phyloP scores from a whole-genome alignment of 2,329 filamentous ascomycete species.

The Trichophyton schoenleinii region DNA sequence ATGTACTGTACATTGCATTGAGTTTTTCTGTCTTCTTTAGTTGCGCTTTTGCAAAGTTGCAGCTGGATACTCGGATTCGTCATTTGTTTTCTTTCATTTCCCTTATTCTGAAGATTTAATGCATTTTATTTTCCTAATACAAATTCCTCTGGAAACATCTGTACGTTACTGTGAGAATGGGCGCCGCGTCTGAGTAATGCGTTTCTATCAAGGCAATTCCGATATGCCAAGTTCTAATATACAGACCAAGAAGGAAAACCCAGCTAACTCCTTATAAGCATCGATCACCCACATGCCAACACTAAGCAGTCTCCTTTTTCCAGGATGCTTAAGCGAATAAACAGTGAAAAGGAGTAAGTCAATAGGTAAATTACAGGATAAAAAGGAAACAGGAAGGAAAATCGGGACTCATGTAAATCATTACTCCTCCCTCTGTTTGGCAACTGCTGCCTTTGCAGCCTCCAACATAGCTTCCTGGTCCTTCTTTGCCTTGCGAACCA shows the following conservation, averaged over 20 bases:
- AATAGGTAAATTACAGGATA: neutral
- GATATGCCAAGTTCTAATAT: neutral
- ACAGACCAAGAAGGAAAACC: neutral
- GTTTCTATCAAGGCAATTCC: neutral
- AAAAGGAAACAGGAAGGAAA: neutral
- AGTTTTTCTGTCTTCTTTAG: neutral
- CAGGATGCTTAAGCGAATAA: neutral
- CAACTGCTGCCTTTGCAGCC: conserved; percentile 33
- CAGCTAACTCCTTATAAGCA: conserved; percentile 5
- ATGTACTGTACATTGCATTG: neutral
- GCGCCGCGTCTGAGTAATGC: neutral
- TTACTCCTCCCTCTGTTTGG: conserved; percentile 28
- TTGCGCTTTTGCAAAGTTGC: neutral
- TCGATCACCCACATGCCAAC: neutral
- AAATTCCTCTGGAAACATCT: neutral
- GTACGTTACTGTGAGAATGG: neutral
- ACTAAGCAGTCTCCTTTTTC: neutral
- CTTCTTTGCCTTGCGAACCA: conserved; percentile 32
- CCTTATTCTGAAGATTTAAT: neutral
- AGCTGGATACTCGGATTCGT: neutral
- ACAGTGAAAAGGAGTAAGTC: neutral
- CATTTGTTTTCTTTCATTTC: neutral
- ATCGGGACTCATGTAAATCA: conserved; percentile 3
- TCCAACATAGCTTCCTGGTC: conserved; percentile 35
- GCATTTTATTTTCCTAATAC: neutral